phyloP scores from a whole-genome alignment of 345 rosid genomes.

The Hypericum perforatum region DNA sequence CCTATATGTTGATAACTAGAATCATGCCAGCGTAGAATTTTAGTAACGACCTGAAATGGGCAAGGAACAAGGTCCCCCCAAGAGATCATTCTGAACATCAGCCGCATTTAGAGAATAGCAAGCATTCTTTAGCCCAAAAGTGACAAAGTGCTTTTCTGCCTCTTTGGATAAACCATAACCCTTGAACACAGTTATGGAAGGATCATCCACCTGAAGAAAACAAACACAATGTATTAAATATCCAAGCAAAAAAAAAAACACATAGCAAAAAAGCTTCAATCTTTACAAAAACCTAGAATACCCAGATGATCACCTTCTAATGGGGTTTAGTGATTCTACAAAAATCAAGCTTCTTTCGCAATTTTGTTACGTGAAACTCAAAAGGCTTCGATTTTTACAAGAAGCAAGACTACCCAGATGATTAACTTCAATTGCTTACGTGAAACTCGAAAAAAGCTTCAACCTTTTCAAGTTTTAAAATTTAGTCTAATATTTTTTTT shows the following conservation, averaged over 20 bases:
- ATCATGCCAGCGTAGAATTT: background rate
- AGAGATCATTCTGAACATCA: slow-evolving; percentile 36
- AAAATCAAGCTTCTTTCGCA: no score
- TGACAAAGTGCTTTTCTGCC: slow-evolving; percentile 38
- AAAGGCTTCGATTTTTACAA: background rate
- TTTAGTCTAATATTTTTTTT: no score
- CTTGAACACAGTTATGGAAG: slow-evolving; percentile 54
- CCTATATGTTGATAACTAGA: no score
- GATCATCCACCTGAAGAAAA: slow-evolving; percentile 29
- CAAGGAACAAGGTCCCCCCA: slow-evolving; percentile 58
- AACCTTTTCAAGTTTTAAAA: no score
- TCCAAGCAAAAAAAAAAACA: background rate
- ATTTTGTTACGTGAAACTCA: background rate
- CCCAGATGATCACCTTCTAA: no score
- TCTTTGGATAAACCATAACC: slow-evolving; percentile 50
- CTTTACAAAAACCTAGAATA: background rate
- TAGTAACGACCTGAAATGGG: slow-evolving; percentile 44
- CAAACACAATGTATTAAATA: slow-evolving; percentile 1
- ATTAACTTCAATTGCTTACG: no score
- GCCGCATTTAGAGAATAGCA: slow-evolving; percentile 38
- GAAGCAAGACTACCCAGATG: background rate
- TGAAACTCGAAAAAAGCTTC: no score
- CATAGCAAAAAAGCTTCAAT: background rate
- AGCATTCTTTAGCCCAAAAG: slow-evolving; percentile 51
- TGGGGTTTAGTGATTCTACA: no score